Evolutionary conservation across 257 asterid species (phyloP).

Genomic region (Jacaranda copaia): DNA sequence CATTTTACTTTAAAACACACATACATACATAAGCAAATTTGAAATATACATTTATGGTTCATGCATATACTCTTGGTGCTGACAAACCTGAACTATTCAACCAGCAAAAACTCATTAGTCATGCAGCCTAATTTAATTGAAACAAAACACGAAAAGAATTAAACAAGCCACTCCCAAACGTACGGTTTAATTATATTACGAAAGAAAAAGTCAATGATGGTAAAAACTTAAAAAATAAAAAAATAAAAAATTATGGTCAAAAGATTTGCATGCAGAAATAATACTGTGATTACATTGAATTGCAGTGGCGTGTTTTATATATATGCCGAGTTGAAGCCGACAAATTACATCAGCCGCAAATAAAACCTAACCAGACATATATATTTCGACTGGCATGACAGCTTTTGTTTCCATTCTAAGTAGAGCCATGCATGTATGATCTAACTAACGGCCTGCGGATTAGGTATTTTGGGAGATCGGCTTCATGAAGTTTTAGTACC

Average conservation of each 20-base stretch:
- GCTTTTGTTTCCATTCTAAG: not conserved
- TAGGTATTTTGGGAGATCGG: slow-evolving; percentile 30
- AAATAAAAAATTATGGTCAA: slow-evolving; percentile 6
- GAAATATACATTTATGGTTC: not conserved
- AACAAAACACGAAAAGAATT: not conserved
- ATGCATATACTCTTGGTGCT: slow-evolving; percentile 29
- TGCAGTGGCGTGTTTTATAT: not conserved
- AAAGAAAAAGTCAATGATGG: too few relatives aligned
- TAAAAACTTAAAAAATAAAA: too few relatives aligned
- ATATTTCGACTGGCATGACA: not conserved
- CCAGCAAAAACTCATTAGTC: slow-evolving; percentile 27
- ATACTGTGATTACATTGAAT: too few relatives aligned
- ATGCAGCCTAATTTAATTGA: not conserved
- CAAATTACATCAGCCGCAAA: not conserved
- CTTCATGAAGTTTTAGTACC: not conserved
- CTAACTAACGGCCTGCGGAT: slow-evolving; percentile 12
- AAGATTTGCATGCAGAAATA: not conserved
- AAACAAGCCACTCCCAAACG: not conserved
- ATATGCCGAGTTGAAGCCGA: not conserved
- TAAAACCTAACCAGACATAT: not conserved
- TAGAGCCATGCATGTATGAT: not conserved
- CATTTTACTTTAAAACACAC: too few relatives aligned
- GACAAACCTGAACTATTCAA: slow-evolving; percentile 32
- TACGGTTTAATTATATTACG: too few relatives aligned
- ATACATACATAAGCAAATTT: not conserved